Percentiles rank a stretch among this genome's conserved stretches.
phyloP scores from a whole-genome alignment of 177 flowering plant genomes.

The Vitis hybrid region DNA sequence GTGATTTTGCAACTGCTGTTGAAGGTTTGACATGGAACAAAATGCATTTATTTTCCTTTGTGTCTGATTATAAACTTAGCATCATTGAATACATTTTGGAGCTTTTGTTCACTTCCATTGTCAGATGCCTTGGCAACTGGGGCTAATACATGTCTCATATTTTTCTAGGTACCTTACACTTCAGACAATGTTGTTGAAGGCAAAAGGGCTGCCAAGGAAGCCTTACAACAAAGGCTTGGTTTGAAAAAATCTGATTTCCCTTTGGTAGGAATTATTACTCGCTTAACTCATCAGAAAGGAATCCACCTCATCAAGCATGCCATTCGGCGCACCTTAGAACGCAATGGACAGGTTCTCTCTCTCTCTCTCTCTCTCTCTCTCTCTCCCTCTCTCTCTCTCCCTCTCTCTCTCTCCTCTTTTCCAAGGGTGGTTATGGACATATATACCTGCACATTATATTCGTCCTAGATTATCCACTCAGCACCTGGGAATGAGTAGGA shows the following conservation, averaged over 20 bases:
- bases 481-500: too few relatives aligned
- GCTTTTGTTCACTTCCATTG: background rate
- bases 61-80: background rate
- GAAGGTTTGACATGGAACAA: background rate
- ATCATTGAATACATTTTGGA: background rate
- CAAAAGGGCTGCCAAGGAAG: constrained; percentile 88
- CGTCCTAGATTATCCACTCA: too few relatives aligned
- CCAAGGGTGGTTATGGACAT: too few relatives aligned
- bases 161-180: constrained; percentile 71
- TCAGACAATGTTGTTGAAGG: constrained; percentile 92
- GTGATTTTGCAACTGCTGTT: constrained; percentile 1
- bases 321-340: constrained; percentile 83
- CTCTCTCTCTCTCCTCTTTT: background rate
- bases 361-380: constrained; percentile 4
- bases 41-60: background rate
- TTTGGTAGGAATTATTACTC: constrained; percentile 84
- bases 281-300: constrained; percentile 97
- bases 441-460: too few relatives aligned
- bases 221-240: constrained; percentile 85
- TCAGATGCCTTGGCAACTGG: background rate
- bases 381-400: constrained; percentile 3
- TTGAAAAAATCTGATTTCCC: constrained; percentile 67
- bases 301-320: constrained; percentile 99
- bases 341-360: constrained; percentile 78
- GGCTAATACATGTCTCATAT: constrained; percentile 10